phyloP scores from a whole-genome alignment of 2,329 filamentous ascomycete species.

The Graphilbum fragrans region DNA sequence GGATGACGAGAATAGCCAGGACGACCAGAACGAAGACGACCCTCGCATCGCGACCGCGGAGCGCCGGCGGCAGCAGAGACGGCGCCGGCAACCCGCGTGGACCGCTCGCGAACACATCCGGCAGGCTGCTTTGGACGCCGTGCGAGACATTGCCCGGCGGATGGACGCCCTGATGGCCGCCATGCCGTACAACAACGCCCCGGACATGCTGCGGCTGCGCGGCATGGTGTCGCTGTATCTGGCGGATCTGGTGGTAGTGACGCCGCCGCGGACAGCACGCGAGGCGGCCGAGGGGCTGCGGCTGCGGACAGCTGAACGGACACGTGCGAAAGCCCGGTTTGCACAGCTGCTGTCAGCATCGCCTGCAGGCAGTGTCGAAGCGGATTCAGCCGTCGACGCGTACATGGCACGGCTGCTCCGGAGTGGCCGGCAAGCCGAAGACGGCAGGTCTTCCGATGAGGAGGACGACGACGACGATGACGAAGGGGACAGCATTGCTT shows the following conservation, averaged over 20 bases:
- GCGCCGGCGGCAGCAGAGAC: slow-evolving; percentile 2
- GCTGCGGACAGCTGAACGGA: slow-evolving; percentile 21
- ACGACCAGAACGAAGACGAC: background rate
- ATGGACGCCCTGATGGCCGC: slow-evolving; percentile 59
- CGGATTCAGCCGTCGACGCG: background rate
- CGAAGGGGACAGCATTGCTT: slow-evolving; percentile 10
- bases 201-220: slow-evolving; percentile 55
- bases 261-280: slow-evolving; percentile 15
- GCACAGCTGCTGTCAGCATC: slow-evolving; percentile 17
- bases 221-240: slow-evolving; percentile 67
- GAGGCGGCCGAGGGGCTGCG: slow-evolving; percentile 17
- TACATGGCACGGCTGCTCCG: background rate
- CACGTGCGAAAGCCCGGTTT: slow-evolving; percentile 25
- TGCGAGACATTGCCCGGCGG: slow-evolving; percentile 50
- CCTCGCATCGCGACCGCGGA: slow-evolving; percentile 1
- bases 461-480: slow-evolving; percentile 14
- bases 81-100: slow-evolving; percentile 6
- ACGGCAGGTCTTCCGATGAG: slow-evolving; percentile 10
- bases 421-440: background rate
- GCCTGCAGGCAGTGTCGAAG: background rate
- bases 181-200: slow-evolving; percentile 57
- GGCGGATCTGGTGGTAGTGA: slow-evolving; percentile 49
- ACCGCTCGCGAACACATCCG: slow-evolving; percentile 29
- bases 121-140: slow-evolving; percentile 40
- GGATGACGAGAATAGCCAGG: background rate